Base-by-base conservation (phyloP, 257 asterid genomes). In the Salvia miltiorrhiza region DNA sequence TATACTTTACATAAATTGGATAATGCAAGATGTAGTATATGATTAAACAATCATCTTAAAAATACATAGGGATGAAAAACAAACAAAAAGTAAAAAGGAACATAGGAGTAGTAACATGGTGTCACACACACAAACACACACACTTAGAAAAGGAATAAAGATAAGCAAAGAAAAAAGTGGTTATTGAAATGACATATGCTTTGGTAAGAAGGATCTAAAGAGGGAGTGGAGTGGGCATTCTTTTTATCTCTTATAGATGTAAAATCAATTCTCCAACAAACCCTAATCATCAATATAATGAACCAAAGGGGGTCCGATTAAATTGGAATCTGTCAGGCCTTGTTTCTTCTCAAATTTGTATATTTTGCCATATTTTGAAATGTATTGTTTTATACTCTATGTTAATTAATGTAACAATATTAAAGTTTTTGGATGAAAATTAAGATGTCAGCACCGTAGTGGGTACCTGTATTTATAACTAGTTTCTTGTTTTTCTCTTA, bases 121-220 rank as follows among this genome's bases (percentile, higher is more conserved):
- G 12, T 37, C 58, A 57, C 66, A 71, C 41, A 63, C 41, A 63
- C 76, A 59, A 8, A 37, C 30, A 66, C 11, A 76, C 49, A 37
- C 65, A 63, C 44, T 17, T 13, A 44, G 53, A 52, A 73, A 73
- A 71, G 70, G 79, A 63, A 78, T 69, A 78, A 73, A 78, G 79
- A 69, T 73, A 48, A 59, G 65, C 63, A 73, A 68, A 65, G 73
- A 37, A 65, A 69, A 77, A 76, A 55, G 72, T 47, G 20, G 26
- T 37, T 20, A 49, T 64, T 74, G 79, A 78, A 73, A 69, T 64
- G 82, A 78, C 79, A 78, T 65, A 62, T 78, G 71, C 82, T 73
- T 78, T 73, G 77, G 64, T 61, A 74, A 78, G 83, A 78, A 78
- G 82, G 79, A 78, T 77, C 81, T 77, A 72, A 72, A 72, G 81